Evolutionary conservation across 331 rosid species (phyloP).

Genomic region (Rhamnella rubrinervis): DNA sequence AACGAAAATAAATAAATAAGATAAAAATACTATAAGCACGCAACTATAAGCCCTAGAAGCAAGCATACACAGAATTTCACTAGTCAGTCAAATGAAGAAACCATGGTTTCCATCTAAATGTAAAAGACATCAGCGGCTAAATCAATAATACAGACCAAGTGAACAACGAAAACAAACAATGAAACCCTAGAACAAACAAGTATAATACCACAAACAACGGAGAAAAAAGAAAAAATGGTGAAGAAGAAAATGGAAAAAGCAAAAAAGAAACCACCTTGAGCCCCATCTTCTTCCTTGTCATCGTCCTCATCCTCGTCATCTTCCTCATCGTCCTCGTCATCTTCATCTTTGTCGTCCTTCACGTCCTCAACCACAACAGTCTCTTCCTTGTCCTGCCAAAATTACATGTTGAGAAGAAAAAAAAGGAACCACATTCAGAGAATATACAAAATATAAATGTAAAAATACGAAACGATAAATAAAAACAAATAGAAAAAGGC

Average conservation of each 20-base stretch:
- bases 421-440: no score
- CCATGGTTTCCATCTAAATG: background rate
- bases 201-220: background rate
- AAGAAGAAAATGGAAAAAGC: no score
- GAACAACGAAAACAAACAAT: background rate
- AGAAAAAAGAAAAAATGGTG: background rate
- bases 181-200: background rate
- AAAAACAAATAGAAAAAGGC: background rate
- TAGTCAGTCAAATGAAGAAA: background rate
- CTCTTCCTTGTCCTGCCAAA: constrained; percentile 46
- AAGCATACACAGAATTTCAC: no score
- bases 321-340: constrained; percentile 43
- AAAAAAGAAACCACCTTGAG: constrained; percentile 32
- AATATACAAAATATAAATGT: background rate
- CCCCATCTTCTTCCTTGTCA: constrained; percentile 60
- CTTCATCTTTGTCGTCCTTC: constrained; percentile 53
- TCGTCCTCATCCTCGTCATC: constrained; percentile 63
- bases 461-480: background rate
- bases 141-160: background rate
- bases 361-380: constrained; percentile 61
- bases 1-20: no score
- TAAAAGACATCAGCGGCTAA: background rate
- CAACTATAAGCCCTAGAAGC: no score
- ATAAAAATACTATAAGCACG: no score
- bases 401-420: background rate